Evolutionary conservation across 441 rosid species (phyloP).

Genomic region (Euphorbia schlechtendalii): DNA sequence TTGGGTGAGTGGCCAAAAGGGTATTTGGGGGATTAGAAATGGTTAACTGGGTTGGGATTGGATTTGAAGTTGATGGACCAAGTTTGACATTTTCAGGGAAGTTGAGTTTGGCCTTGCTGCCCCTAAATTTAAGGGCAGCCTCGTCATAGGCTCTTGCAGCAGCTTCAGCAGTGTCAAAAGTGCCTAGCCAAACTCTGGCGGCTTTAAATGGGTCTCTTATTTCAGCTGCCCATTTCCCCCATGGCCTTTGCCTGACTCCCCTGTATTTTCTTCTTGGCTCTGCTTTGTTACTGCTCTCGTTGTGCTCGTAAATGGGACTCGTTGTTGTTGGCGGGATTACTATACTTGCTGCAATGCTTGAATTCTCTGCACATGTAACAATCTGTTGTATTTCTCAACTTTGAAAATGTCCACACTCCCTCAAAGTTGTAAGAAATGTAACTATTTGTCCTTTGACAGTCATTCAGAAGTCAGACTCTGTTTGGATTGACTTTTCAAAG

Average conservation of each 20-base stretch:
- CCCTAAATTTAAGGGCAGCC: slow-evolving; percentile 78
- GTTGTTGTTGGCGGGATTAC: slow-evolving; percentile 2
- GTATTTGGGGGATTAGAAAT: slow-evolving; percentile 30
- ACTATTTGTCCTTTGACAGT: no score
- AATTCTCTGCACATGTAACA: slow-evolving; percentile 3
- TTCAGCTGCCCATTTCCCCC: slow-evolving; percentile 99
- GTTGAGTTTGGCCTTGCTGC: slow-evolving; percentile 90
- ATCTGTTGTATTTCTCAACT: no score
- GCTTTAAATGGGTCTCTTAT: slow-evolving; percentile 85
- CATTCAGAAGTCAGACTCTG: no score
- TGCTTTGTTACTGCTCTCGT: slow-evolving; percentile 24
- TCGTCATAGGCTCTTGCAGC: slow-evolving; percentile 87
- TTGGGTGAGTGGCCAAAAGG: slow-evolving; percentile 29
- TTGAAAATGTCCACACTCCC: no score
- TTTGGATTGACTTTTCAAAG: no score
- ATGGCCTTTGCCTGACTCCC: slow-evolving; percentile 90
- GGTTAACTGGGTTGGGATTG: slow-evolving; percentile 25
- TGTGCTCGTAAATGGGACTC: slow-evolving; percentile 42
- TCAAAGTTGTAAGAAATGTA: no score
- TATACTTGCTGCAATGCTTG: slow-evolving; percentile 1
- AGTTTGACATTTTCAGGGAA: slow-evolving; percentile 86
- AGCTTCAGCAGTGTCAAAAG: slow-evolving; percentile 80
- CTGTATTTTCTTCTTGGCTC: slow-evolving; percentile 65
- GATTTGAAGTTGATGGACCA: slow-evolving; percentile 21
- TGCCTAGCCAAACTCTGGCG: slow-evolving; percentile 87